phyloP scores from a whole-genome alignment of 345 rosid species.

The Eucalyptus pauciflora region DNA sequence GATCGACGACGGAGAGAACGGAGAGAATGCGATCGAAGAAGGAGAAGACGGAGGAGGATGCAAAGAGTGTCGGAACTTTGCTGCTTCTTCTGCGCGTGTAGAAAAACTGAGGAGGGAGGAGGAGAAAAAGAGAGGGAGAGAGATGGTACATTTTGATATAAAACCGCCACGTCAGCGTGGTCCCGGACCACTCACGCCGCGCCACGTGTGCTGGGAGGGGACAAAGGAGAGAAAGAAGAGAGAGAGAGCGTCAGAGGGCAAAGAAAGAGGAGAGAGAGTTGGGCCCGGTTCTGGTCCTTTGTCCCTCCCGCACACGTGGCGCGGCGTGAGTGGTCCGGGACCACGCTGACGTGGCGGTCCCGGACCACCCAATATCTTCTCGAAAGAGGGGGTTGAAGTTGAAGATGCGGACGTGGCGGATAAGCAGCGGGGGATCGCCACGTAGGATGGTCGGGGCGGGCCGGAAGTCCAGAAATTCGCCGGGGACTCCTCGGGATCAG shows the following conservation, averaged over 20 bases:
- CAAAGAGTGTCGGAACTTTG: neutral
- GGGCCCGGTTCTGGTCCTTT: too few relatives aligned
- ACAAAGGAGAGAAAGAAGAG: too few relatives aligned
- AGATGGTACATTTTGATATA: neutral
- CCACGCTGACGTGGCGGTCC: too few relatives aligned
- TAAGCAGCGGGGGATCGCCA: neutral
- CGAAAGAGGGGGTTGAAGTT: neutral
- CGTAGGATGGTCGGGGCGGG: neutral
- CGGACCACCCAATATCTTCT: too few relatives aligned
- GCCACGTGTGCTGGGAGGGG: too few relatives aligned
- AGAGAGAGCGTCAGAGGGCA: too few relatives aligned
- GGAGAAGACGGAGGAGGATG: neutral
- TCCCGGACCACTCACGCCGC: too few relatives aligned
- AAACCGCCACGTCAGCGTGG: too few relatives aligned
- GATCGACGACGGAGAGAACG: neutral
- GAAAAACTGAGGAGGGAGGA: neutral
- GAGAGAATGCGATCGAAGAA: neutral
- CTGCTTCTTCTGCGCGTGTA: neutral
- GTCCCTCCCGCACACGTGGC: too few relatives aligned
- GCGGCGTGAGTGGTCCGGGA: too few relatives aligned
- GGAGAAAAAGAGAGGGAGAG: neutral
- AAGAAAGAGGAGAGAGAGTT: too few relatives aligned
- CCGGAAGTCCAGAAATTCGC: too few relatives aligned
- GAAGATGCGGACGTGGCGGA: neutral
- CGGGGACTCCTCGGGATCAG: neutral